phyloP scores from a whole-genome alignment of 768 basidiomycete genomes.

The Lyophyllum atratum region DNA sequence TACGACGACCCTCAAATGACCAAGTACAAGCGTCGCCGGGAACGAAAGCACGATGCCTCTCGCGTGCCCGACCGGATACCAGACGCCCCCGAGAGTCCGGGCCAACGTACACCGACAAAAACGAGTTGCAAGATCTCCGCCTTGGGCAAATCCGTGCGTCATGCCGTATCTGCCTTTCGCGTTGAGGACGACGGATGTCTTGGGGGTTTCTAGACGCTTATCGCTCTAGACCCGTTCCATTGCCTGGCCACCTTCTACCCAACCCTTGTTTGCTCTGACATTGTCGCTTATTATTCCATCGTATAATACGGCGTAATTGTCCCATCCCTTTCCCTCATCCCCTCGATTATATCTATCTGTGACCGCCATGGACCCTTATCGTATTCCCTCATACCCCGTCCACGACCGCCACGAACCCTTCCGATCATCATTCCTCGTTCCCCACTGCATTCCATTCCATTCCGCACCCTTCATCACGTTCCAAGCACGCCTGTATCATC shows the following conservation, averaged over 20 bases:
- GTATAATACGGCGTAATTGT: conserved; percentile 7
- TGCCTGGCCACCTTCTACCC: background rate
- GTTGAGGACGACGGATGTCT: conserved; percentile 41
- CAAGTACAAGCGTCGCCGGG: conserved; percentile 26
- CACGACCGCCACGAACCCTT: conserved; percentile 1
- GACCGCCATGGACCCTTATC: background rate
- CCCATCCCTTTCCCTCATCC: background rate
- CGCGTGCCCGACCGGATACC: conserved; percentile 43
- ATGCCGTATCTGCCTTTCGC: conserved; percentile 25
- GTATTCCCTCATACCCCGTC: background rate
- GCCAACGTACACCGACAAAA: conserved; percentile 13
- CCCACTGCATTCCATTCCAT: background rate
- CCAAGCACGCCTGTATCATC: conserved; percentile 4
- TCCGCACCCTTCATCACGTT: background rate
- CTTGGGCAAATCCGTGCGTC: conserved; percentile 15
- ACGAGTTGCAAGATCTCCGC: conserved; percentile 16
- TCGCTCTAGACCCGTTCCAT: background rate
- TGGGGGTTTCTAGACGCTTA: conserved; percentile 38
- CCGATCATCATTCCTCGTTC: background rate
- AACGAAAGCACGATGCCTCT: conserved; percentile 36
- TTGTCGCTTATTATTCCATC: conserved; percentile 3
- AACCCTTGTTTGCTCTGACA: background rate
- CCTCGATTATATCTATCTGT: background rate
- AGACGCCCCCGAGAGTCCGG: conserved; percentile 16
- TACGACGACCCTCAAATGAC: conserved; percentile 11